These are phyloP conservation scores for Xanthoceras sorbifolium DNA, from an alignment of 345 rosid genomes.

Conservation along the genomic window DNA sequence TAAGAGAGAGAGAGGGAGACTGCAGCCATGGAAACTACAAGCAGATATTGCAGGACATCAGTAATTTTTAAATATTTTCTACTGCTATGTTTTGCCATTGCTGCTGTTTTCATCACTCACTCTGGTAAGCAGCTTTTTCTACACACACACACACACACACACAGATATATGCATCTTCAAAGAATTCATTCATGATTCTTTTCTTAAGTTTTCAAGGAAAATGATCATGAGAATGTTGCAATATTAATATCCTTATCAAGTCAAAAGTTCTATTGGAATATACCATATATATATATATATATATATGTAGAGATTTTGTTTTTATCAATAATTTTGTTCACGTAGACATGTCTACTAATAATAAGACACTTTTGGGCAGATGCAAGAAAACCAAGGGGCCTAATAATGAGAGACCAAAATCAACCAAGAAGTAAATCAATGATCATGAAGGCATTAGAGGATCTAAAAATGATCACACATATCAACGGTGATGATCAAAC, in stretches of 20 bases:
- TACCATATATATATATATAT: not conserved
- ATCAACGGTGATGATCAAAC: constrained; percentile 45
- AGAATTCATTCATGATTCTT: too few species aligned
- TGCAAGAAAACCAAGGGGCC: constrained; percentile 36
- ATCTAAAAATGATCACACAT: constrained; percentile 39
- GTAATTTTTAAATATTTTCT: constrained; percentile 16
- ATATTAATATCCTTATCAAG: not conserved
- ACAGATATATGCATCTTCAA: too few species aligned
- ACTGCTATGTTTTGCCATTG: constrained; percentile 41
- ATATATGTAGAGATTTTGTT: too few species aligned
- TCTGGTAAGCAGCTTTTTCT: constrained; percentile 40
- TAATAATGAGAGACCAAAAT: constrained; percentile 4
- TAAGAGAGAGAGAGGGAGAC: not conserved
- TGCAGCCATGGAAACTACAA: constrained; percentile 38
- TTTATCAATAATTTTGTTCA: too few species aligned
- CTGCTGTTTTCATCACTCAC: constrained; percentile 37
- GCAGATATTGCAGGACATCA: constrained; percentile 27
- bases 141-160: too few species aligned
- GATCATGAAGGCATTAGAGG: constrained; percentile 24
- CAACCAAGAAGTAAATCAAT: constrained; percentile 25
- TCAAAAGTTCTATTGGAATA: not conserved
- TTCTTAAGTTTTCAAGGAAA: too few species aligned
- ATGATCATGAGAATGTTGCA: too few species aligned
- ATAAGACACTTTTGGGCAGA: constrained; percentile 28
- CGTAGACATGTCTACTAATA: too few species aligned